Conservation (phyloP, 768 basidiomycete genomes). For the Tremella fuciformis region DNA sequence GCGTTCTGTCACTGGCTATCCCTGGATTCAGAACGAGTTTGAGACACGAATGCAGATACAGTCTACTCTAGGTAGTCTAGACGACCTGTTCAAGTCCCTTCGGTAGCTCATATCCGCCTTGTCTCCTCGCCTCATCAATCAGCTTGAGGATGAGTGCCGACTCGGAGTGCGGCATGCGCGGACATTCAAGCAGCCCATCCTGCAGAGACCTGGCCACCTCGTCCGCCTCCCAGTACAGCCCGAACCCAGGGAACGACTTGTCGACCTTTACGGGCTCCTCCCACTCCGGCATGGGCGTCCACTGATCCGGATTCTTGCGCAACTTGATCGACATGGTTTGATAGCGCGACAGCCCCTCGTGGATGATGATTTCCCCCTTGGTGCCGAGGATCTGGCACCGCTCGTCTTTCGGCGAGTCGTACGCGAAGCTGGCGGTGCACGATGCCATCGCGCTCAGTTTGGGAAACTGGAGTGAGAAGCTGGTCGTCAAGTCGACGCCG, state of each 20-base stretch:
- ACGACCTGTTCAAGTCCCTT: too few relatives aligned
- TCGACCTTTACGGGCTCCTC: slow-evolving; percentile 10
- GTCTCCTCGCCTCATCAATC: too few relatives aligned
- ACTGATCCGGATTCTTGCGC: slow-evolving; percentile 8
- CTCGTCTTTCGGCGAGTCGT: slow-evolving; percentile 9
- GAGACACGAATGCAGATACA: too few relatives aligned
- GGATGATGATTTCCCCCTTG: slow-evolving; percentile 37
- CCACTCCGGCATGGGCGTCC: background rate
- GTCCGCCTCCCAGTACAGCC: slow-evolving; percentile 42
- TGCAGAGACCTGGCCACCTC: slow-evolving; percentile 33
- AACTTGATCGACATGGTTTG: slow-evolving; percentile 19
- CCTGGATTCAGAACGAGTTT: too few relatives aligned
- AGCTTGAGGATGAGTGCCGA: too few relatives aligned
- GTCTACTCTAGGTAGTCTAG: too few relatives aligned
- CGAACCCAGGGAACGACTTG: slow-evolving; percentile 27
- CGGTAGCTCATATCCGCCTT: too few relatives aligned
- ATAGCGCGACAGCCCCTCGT: slow-evolving; percentile 30
- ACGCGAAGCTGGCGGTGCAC: slow-evolving; percentile 27
- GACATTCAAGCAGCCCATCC: slow-evolving; percentile 9
- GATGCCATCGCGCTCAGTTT: slow-evolving; percentile 27
- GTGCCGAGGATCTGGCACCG: slow-evolving; percentile 37
- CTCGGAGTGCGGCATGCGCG: too few relatives aligned
- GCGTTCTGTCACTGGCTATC: too few relatives aligned
- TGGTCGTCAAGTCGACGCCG: slow-evolving; percentile 36
- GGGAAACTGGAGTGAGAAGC: slow-evolving; percentile 30